A percentile compares a stretch with the other conserved stretches of the same genome.
Evolutionary conservation across 148 eudicot genomes (phyloP).

Genomic region (Heliosperma pusillum): DNA sequence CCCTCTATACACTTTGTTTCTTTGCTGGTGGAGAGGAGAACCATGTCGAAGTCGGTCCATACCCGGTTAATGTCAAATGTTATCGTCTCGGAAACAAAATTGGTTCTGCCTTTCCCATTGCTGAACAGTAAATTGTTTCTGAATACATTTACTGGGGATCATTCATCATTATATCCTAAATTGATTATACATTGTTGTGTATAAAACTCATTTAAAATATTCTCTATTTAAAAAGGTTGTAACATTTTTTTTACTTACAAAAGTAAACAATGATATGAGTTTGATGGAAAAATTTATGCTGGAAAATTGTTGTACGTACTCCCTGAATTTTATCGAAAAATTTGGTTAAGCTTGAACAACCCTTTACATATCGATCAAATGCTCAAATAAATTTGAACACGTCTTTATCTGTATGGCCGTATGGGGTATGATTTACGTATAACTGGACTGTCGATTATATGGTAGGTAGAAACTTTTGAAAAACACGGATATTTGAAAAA

Average conservation of each 20-base stretch:
- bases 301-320: too few species aligned
- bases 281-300: too few species aligned
- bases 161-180: neutral
- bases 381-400: too few species aligned
- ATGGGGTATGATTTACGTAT: too few species aligned
- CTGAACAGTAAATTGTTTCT: conserved; percentile 34
- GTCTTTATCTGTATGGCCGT: too few species aligned
- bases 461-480: too few species aligned
- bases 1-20: conserved; percentile 88
- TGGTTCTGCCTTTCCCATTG: conserved; percentile 85
- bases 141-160: neutral
- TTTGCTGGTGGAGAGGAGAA: conserved; percentile 79
- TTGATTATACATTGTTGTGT: neutral
- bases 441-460: too few species aligned
- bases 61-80: conserved; percentile 84
- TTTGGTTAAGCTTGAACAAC: too few species aligned
- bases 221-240: too few species aligned
- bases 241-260: neutral
- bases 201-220: neutral
- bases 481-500: too few species aligned
- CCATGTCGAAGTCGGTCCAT: conserved; percentile 77
- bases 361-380: too few species aligned
- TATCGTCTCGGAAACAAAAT: conserved; percentile 72
- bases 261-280: neutral
- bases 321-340: too few species aligned